Base-by-base conservation (phyloP, 257 asterid species). In the Prunella vulgaris region DNA sequence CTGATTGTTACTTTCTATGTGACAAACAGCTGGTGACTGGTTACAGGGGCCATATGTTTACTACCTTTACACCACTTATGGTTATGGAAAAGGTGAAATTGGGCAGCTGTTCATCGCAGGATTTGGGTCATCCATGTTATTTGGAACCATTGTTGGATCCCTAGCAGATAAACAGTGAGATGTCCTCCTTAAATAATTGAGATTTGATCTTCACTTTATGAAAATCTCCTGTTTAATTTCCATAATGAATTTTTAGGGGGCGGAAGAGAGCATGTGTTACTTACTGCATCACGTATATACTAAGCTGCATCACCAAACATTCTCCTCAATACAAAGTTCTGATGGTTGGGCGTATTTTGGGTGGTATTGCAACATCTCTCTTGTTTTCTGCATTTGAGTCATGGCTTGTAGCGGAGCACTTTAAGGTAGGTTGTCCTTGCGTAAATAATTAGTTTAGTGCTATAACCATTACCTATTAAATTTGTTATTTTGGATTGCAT, bases 351-450 rank as follows among this genome's bases (percentile, higher is more conserved):
- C 96, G 96, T 69, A 52, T 93, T 67, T 81, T 93, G 86, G 98
- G 98, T 75, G 98, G 98, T 77, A 86, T 93, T 53, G 93, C 98
- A 40, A 93, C 98, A 20, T 93, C 97, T 78, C 93, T 93, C 44
- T 85, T 93, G 82, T 93, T 88, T 79, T 90, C 98, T 27, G 82
- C 96, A 22, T 93, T 93, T 69, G 97, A 93, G 74, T 93, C 98
- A 3, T 93, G 98, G 98, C 95, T 93, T 33, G 97, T 90, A 49
- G 98, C 97, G 0, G 98, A 93, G 69, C 98, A 93, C 84, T 84
- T 84, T 87, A 93, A 93, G 97, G 97, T 93, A 59, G 28, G 79
- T 58, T 17, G 38, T 32, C 54, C 60, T 53, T 38, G 27, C 64
- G 15, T 46, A 5, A 27, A 52, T 52, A 4, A 52, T 46, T 0